These are phyloP conservation scores for Penicillium paradoxum DNA, from an alignment of 495 filamentous ascomycete genomes.

Conservation along the genomic window DNA sequence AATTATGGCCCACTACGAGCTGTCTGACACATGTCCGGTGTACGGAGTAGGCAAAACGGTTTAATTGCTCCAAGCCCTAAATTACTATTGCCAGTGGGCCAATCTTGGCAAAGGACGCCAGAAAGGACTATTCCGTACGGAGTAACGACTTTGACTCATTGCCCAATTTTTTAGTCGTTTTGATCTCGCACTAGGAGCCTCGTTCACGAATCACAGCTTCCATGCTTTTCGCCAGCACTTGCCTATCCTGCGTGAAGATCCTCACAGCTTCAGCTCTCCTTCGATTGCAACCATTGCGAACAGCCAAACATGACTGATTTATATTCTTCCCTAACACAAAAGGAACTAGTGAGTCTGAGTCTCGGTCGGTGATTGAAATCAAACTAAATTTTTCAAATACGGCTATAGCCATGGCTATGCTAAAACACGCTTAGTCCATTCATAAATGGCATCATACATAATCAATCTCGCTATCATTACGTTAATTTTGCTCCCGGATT, in stretches of 20 bases:
- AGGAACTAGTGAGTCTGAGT: not conserved
- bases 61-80: not conserved
- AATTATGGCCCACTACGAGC: not conserved
- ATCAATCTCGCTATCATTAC: not conserved
- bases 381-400: not conserved
- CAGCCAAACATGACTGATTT: too few relatives aligned
- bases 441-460: not conserved
- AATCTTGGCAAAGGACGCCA: not conserved
- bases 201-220: too few relatives aligned
- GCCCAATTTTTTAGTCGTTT: too few relatives aligned
- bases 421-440: not conserved
- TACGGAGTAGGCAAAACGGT: not conserved
- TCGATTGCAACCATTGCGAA: too few relatives aligned
- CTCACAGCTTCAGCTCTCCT: too few relatives aligned
- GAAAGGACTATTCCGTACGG: not conserved
- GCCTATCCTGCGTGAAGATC: too few relatives aligned
- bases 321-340: too few relatives aligned
- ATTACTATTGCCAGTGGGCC: not conserved
- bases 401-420: not conserved
- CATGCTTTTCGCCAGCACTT: too few relatives aligned
- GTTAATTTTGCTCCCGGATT: constrained; percentile 10
- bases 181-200: too few relatives aligned
- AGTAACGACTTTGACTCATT: too few relatives aligned
- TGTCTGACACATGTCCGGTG: not conserved
- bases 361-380: not conserved